phyloP scores from a whole-genome alignment of 163 green algal genomes.

The Prototheca wickerhamii region DNA sequence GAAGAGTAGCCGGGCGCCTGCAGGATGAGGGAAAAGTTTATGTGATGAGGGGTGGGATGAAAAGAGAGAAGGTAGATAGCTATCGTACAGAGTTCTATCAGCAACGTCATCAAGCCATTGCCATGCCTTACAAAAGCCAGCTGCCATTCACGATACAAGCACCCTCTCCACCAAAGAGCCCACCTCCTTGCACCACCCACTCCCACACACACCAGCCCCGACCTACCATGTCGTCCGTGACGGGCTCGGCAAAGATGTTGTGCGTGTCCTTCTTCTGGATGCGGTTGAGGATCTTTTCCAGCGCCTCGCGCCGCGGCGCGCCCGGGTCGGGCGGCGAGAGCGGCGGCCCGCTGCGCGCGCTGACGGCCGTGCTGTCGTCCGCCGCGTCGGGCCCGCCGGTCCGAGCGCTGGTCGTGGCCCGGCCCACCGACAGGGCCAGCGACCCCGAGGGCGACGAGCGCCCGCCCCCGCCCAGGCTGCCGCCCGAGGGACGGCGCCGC shows the following conservation, averaged over 20 bases:
- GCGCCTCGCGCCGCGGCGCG: slow-evolving; percentile 3
- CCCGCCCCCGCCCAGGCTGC: slow-evolving; percentile 2
- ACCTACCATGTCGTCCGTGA: slow-evolving; percentile 47
- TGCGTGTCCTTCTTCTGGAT: slow-evolving; percentile 46
- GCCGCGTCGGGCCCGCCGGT: neutral
- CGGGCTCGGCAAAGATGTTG: slow-evolving; percentile 47
- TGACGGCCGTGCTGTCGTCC: slow-evolving; percentile 3
- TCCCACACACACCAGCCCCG: neutral
- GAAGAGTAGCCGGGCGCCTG: slow-evolving; percentile 54
- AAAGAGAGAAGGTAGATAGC: neutral
- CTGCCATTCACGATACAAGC: neutral
- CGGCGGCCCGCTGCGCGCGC: slow-evolving; percentile 6
- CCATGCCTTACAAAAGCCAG: no score
- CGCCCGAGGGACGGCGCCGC: neutral
- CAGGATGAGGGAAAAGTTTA: no score
- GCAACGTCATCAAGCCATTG: neutral
- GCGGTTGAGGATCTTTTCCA: slow-evolving; percentile 14
- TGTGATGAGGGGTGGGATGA: neutral
- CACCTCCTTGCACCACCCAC: neutral
- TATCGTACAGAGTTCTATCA: neutral
- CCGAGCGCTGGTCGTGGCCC: neutral
- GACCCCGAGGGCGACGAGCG: neutral
- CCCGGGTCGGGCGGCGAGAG: neutral
- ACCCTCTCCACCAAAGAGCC: neutral
- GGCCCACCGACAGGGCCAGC: slow-evolving; percentile 1